Base-by-base conservation (phyloP, 768 basidiomycete genomes). In the Hericium erinaceus region DNA sequence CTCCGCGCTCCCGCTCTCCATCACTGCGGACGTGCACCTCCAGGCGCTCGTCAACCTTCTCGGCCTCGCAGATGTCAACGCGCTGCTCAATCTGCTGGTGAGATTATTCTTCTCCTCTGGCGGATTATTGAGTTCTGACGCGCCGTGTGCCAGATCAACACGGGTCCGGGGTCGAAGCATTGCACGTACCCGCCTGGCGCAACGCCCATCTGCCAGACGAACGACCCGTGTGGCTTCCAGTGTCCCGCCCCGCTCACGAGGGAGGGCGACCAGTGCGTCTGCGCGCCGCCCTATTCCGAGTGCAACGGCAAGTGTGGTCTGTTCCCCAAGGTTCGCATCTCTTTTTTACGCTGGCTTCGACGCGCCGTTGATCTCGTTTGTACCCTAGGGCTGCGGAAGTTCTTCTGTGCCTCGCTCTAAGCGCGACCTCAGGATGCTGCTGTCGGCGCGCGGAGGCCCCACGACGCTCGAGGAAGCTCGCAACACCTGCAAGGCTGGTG, bases 221-320 rank as follows among this genome's bases (percentile, higher is more conserved):
- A 57, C 20, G 67, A 74, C 48, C 71, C 73, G 52, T 76, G 75
- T 54, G 69, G 68, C 56, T 75, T 67, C 59, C 54, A 63, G 7
- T 76, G 75, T 57, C 66, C 72, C 33, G 12, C 56, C 15, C 64
- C 65, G 22, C 74, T 66, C 49, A 60, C 65, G 20, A 58, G 55
- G 24, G 39, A 66, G 16, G 72, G 68, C 2, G 60, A 69, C 48
- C 54, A 64, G 24, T 78, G 77, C 55, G 67, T 73, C 22, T 79
- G 77, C 57, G 59, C 67, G 28, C 54, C 63, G 22, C 74, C 74
- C 1, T 63, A 73, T 55, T 59, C 58, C 10, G 65, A 69, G 20
- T 78, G 77, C 60, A 77, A 79, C 56, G 76, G 74, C 8, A 62
- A 70, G 52, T 79, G 77, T 52, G 71, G 62, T 26, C 13, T 1